Conservation (phyloP, 2,329 filamentous ascomycete species). For the Plenodomus tracheiphilus region DNA sequence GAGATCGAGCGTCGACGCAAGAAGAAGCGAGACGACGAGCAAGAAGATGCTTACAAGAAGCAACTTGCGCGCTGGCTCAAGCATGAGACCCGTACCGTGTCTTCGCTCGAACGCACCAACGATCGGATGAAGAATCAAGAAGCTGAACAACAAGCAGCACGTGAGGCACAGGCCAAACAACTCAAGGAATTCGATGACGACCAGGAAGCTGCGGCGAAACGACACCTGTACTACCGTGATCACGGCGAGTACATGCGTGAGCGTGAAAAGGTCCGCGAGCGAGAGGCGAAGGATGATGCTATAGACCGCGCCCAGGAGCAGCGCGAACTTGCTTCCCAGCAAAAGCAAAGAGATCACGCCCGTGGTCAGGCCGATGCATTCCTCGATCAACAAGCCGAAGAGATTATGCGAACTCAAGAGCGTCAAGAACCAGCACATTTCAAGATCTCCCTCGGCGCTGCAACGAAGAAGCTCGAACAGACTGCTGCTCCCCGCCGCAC, state of each 20-base stretch:
- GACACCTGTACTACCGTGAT: constrained; percentile 84
- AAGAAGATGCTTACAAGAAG: constrained; percentile 79
- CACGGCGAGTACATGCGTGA: constrained; percentile 83
- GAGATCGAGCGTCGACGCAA: constrained; percentile 76
- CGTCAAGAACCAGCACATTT: constrained; percentile 68
- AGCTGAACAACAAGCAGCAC: constrained; percentile 64
- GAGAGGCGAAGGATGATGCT: constrained; percentile 80
- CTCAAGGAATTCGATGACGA: constrained; percentile 89
- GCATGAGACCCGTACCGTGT: constrained; percentile 79
- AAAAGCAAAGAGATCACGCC: constrained; percentile 75
- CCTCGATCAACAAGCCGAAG: constrained; percentile 79
- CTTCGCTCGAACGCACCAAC: constrained; percentile 82
- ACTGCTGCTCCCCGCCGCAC: constrained; percentile 68
- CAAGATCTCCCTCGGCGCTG: constrained; percentile 87
- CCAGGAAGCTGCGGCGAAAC: constrained; percentile 71
- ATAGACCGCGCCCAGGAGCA: constrained; percentile 78
- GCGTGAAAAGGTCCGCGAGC: constrained; percentile 70
- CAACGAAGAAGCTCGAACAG: constrained; percentile 72
- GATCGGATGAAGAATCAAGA: constrained; percentile 78
- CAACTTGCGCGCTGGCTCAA: constrained; percentile 90
- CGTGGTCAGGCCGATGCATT: constrained; percentile 88
- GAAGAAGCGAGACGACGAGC: constrained; percentile 72
- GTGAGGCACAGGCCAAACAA: constrained; percentile 70
- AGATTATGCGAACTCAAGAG: constrained; percentile 58
- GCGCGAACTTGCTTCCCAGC: constrained; percentile 70